Conservation (phyloP, 169 alveolate species). For the Plasmodium coatneyi region DNA sequence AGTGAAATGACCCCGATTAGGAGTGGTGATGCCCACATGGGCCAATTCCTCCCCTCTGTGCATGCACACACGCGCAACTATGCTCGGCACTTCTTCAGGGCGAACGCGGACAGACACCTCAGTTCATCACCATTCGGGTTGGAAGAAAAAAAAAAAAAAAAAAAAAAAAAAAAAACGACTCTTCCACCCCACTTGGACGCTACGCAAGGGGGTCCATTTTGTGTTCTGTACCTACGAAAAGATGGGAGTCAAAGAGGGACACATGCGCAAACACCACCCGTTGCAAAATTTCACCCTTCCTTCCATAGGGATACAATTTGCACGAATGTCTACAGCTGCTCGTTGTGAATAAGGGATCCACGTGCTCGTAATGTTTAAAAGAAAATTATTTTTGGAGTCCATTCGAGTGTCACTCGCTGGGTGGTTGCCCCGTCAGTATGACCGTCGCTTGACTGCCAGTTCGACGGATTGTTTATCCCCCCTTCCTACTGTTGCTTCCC, state of each 20-base stretch:
- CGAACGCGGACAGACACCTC: constrained; percentile 14
- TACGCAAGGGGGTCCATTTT: background rate
- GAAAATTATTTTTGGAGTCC: background rate
- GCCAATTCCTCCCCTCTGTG: background rate
- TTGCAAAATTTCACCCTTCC: background rate
- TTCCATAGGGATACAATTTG: constrained; percentile 27
- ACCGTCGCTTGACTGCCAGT: background rate
- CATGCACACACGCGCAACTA: background rate
- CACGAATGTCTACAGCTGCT: constrained; percentile 35
- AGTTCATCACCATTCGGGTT: constrained; percentile 27
- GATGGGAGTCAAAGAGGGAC: background rate
- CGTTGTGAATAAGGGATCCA: constrained; percentile 26
- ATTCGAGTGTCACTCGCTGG: background rate
- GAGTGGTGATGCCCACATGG: background rate
- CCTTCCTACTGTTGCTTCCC: background rate
- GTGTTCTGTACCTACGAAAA: background rate
- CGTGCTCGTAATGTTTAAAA: constrained; percentile 17
- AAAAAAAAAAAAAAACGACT: background rate
- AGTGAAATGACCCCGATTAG: background rate
- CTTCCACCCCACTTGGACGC: background rate
- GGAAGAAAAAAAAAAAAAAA: background rate
- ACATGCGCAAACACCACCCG: background rate
- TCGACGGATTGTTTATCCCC: background rate
- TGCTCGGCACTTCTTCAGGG: background rate
- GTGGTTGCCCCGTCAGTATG: background rate